Conservation (phyloP, 768 basidiomycete genomes). For the Lyophyllum semitale region DNA sequence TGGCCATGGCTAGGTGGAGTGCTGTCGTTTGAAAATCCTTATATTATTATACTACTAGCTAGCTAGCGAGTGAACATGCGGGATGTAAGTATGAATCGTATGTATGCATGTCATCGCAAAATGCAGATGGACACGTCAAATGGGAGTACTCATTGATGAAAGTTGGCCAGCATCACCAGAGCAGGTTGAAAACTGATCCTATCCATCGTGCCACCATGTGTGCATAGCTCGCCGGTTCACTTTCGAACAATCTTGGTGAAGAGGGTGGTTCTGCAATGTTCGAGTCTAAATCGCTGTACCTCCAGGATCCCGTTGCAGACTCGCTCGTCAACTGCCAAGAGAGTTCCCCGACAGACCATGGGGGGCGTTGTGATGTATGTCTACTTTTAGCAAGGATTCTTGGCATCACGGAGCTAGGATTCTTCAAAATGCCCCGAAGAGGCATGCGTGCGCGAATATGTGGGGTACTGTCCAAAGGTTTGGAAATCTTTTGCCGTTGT, state of each 20-base stretch:
- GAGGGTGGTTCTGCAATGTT: not conserved
- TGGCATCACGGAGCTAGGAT: slow-evolving; percentile 1
- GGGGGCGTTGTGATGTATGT: not conserved
- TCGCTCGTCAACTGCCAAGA: not conserved
- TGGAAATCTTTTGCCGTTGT: not conserved
- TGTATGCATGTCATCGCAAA: no score
- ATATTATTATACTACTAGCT: no score
- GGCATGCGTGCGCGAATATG: not conserved
- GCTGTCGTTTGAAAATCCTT: no score
- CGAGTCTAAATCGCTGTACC: not conserved
- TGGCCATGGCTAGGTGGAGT: not conserved
- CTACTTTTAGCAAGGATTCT: not conserved
- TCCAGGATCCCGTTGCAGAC: not conserved
- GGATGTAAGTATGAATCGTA: no score
- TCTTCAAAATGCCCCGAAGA: not conserved
- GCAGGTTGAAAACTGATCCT: not conserved
- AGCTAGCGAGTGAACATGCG: no score
- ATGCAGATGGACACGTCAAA: not conserved
- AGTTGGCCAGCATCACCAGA: not conserved
- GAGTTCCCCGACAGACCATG: not conserved
- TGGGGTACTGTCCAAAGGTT: not conserved
- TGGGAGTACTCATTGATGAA: not conserved
- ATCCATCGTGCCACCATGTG: not conserved
- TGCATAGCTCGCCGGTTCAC: not conserved
- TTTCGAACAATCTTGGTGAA: not conserved